Evolutionary conservation across 2,329 filamentous ascomycete genomes (phyloP).

Genomic region (Neonectria punicea): DNA sequence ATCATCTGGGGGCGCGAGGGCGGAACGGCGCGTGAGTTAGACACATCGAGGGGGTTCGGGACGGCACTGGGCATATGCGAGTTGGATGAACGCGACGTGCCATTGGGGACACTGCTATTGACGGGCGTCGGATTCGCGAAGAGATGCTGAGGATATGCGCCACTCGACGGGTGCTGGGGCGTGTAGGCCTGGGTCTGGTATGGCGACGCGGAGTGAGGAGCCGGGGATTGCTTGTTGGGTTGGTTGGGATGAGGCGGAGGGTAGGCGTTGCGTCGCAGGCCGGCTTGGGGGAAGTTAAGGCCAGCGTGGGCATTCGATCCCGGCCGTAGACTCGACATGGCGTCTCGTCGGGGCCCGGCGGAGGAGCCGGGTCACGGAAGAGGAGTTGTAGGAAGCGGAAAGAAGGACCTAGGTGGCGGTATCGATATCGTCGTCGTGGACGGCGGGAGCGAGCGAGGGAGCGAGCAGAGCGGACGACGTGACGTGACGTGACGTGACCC

Average conservation of each 20-base stretch:
- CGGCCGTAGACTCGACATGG: slow-evolving; percentile 62
- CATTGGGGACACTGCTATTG: slow-evolving; percentile 59
- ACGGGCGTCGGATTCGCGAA: slow-evolving; percentile 60
- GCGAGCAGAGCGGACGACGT: slow-evolving; percentile 24
- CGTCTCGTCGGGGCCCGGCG: slow-evolving; percentile 40
- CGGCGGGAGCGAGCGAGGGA: slow-evolving; percentile 21
- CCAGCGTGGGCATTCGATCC: slow-evolving; percentile 64
- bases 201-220: slow-evolving; percentile 64
- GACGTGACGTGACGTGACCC: slow-evolving; percentile 31
- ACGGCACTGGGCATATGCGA: slow-evolving; percentile 61
- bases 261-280: slow-evolving; percentile 59
- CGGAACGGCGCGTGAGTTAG: slow-evolving; percentile 55
- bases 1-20: slow-evolving; percentile 58
- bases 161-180: slow-evolving; percentile 61
- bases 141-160: slow-evolving; percentile 63
- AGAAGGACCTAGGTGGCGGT: slow-evolving; percentile 24
- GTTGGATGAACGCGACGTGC: slow-evolving; percentile 57
- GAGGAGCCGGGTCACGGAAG: slow-evolving; percentile 33
- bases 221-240: slow-evolving; percentile 65
- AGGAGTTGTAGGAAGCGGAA: slow-evolving; percentile 23
- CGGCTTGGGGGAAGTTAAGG: slow-evolving; percentile 63
- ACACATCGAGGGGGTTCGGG: slow-evolving; percentile 58
- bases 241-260: slow-evolving; percentile 60
- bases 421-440: slow-evolving; percentile 27
- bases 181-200: slow-evolving; percentile 66